phyloP scores from a whole-genome alignment of 208 protist species.

The Blechomonas ayalai region DNA sequence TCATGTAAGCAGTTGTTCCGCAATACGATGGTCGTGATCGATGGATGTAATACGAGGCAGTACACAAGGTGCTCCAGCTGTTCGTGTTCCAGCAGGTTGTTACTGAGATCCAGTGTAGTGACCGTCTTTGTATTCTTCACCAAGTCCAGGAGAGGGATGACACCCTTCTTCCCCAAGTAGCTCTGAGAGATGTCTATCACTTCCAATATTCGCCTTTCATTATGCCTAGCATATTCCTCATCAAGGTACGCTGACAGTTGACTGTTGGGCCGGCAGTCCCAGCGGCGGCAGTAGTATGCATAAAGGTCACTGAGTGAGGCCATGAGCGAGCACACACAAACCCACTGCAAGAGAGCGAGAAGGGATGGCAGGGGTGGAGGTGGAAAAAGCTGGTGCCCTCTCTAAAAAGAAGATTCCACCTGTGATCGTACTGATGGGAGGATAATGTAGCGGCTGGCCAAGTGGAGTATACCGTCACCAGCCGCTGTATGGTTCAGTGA shows the following conservation, averaged over 20 bases:
- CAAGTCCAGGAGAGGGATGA: constrained; percentile 74
- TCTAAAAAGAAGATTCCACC: no score
- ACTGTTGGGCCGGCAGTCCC: constrained; percentile 66
- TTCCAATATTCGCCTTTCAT: constrained; percentile 19
- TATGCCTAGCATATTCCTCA: constrained; percentile 24
- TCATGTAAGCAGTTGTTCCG: constrained; percentile 61
- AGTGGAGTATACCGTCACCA: no score
- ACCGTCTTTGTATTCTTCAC: constrained; percentile 77
- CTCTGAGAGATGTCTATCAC: constrained; percentile 65
- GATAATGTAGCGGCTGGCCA: no score
- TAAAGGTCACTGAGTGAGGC: constrained; percentile 75
- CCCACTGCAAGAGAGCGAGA: constrained; percentile 1
- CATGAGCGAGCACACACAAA: constrained; percentile 19
- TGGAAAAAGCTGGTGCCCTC: no score
- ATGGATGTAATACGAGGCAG: constrained; percentile 70
- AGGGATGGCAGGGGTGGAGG: no score
- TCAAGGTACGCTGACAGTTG: constrained; percentile 39
- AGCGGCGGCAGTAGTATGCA: constrained; percentile 71
- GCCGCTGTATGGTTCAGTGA: no score
- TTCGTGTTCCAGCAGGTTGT: constrained; percentile 62
- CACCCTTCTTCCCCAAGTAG: constrained; percentile 75
- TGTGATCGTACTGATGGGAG: no score
- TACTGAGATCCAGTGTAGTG: constrained; percentile 54
- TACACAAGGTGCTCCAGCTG: constrained; percentile 75
- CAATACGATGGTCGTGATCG: constrained; percentile 38